Percentiles rank a stretch among this genome's conserved stretches.
Conservation (phyloP, 31 red algal species). For the Odonthalia washingtoniensis region DNA sequence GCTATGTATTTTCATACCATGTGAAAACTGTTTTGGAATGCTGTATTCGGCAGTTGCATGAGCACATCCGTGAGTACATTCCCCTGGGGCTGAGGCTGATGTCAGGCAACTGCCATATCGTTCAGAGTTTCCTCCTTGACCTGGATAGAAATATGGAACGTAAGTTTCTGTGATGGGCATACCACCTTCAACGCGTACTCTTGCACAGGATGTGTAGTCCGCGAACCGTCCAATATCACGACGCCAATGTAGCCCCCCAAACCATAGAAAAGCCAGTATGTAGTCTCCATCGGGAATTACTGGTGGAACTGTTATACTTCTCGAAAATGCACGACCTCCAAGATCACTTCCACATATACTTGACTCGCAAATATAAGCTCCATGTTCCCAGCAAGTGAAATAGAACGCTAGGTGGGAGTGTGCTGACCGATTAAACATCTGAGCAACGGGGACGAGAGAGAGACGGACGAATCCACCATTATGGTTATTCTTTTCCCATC, state of each 20-base stretch:
- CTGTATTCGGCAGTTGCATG: background rate
- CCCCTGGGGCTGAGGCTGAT: background rate
- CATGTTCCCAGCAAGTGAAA: conserved; percentile 59
- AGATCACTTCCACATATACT: background rate
- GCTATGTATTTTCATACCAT: background rate
- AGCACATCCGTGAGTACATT: background rate
- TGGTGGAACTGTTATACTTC: conserved; percentile 38
- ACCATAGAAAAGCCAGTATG: conserved; percentile 50
- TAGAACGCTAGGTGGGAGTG: conserved; percentile 48
- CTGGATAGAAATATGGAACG: background rate
- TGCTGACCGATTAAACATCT: conserved; percentile 22
- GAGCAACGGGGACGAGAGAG: conserved; percentile 43
- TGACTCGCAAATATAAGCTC: background rate
- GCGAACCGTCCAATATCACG: background rate
- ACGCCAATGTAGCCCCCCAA: conserved; percentile 45
- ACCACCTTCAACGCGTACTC: background rate
- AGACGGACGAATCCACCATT: conserved; percentile 68
- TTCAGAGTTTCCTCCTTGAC: background rate
- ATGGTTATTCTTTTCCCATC: conserved; percentile 71
- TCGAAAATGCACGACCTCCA: background rate
- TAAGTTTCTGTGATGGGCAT: background rate
- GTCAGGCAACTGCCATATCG: background rate
- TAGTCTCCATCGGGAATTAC: conserved; percentile 58
- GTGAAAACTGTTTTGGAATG: background rate
- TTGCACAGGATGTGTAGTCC: background rate